Percentiles rank a stretch among this genome's conserved stretches.
phyloP scores from a whole-genome alignment of 768 basidiomycete genomes.

The Suillus weaverae region DNA sequence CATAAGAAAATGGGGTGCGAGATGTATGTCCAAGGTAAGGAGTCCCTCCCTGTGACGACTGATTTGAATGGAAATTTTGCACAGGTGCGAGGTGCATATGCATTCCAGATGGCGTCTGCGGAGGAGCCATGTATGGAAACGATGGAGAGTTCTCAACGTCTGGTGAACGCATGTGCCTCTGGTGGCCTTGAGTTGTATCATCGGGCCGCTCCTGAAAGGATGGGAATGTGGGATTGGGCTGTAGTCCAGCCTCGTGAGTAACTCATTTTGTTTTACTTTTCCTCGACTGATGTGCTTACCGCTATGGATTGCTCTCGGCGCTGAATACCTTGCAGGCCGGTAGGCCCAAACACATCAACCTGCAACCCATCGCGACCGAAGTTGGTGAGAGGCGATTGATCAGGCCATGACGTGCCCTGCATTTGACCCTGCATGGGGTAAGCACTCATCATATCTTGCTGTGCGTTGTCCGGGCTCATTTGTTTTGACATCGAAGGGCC shows the following conservation, averaged over 20 bases:
- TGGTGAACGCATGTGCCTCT: neutral
- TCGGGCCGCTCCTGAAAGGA: no score
- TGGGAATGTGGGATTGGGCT: neutral
- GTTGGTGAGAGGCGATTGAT: no score
- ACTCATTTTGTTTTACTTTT: neutral
- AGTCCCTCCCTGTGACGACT: no score
- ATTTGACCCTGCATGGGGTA: neutral
- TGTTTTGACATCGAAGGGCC: neutral
- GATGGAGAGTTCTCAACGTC: neutral
- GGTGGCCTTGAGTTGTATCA: no score
- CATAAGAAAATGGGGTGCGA: no score
- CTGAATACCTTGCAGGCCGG: neutral
- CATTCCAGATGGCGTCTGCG: no score
- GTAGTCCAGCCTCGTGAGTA: neutral
- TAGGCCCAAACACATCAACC: no score
- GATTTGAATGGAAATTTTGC: no score
- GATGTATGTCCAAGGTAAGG: no score
- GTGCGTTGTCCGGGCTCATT: neutral
- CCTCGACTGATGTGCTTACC: neutral
- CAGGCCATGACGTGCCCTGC: neutral
- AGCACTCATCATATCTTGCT: neutral
- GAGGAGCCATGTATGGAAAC: neutral
- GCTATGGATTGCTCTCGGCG: neutral
- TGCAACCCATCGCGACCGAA: no score
- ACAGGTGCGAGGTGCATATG: no score